phyloP scores from a whole-genome alignment of 176 grass and related monocot genomes.

The Oryza meyeriana region DNA sequence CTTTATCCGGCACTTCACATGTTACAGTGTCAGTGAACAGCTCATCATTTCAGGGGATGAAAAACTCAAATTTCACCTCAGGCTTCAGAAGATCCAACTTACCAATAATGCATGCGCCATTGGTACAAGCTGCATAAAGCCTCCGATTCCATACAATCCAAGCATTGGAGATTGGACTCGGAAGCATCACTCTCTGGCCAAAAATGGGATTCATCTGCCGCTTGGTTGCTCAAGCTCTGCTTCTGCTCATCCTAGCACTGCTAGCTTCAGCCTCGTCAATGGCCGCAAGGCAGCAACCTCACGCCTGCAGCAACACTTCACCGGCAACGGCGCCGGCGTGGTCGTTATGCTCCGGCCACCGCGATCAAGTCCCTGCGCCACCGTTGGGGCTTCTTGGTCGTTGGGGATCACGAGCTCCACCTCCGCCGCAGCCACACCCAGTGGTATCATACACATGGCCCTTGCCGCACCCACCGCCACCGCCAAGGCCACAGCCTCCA shows the following conservation, averaged over 20 bases:
- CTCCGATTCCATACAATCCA: background rate
- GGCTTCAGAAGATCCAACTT: no score
- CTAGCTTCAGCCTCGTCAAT: background rate
- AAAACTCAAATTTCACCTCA: no score
- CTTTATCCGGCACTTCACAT: no score
- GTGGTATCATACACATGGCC: no score
- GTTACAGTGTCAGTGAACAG: no score
- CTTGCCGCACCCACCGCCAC: no score
- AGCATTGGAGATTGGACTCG: background rate
- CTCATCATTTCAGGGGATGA: no score
- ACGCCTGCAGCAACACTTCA: background rate
- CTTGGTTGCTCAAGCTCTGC: background rate
- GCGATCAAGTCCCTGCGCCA: background rate
- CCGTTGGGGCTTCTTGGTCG: conserved; percentile 10
- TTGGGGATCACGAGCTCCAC: background rate
- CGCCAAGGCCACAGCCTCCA: no score
- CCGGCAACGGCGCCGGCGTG: background rate
- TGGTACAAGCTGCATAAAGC: background rate
- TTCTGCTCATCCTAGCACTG: background rate
- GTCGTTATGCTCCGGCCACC: background rate
- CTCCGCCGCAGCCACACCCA: background rate
- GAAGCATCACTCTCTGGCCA: background rate
- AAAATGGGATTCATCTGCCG: background rate
- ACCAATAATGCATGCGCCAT: background rate
- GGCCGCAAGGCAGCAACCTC: background rate